These are phyloP conservation scores for Takakia lepidozioides DNA, from an alignment of 225 moss, liverwort and hornwort species.

Conservation along the genomic window DNA sequence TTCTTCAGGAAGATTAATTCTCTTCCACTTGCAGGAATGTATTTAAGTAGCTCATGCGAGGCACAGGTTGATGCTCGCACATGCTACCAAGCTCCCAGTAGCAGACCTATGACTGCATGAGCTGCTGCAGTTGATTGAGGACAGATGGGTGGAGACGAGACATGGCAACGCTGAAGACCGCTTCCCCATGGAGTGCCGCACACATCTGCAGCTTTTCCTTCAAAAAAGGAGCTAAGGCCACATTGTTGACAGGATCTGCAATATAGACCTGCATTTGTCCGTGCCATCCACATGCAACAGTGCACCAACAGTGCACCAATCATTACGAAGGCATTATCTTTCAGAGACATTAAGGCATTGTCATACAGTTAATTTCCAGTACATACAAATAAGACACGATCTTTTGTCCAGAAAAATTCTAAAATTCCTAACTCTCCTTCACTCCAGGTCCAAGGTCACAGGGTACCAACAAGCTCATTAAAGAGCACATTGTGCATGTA, in stretches of 20 bases:
- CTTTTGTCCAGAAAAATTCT: too few relatives aligned
- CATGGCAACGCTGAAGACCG: constrained; percentile 88
- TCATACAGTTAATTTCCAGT: too few relatives aligned
- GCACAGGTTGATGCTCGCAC: constrained; percentile 20
- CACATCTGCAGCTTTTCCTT: constrained; percentile 95
- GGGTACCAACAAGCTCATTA: too few relatives aligned
- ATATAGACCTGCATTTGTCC: constrained; percentile 50
- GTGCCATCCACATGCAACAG: neutral
- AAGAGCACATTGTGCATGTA: too few relatives aligned
- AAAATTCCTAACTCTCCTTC: too few relatives aligned
- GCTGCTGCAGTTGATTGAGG: constrained; percentile 81
- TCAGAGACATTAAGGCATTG: too few relatives aligned
- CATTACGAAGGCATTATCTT: too few relatives aligned
- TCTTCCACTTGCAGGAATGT: constrained; percentile 39
- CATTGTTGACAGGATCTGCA: constrained; percentile 91
- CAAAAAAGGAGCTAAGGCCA: constrained; percentile 72
- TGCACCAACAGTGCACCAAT: too few relatives aligned
- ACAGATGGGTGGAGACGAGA: constrained; percentile 85
- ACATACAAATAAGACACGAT: too few relatives aligned
- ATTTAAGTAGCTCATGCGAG: constrained; percentile 24
- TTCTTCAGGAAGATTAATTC: constrained; percentile 27
- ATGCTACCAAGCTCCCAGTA: neutral
- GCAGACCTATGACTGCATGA: constrained; percentile 68
- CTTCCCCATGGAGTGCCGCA: constrained; percentile 91
- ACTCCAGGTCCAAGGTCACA: too few relatives aligned